Evolutionary conservation across 345 rosid genomes (phyloP), one percentile per base, ranked within the genome.

Genomic region (Moringa oleifera): DNA sequence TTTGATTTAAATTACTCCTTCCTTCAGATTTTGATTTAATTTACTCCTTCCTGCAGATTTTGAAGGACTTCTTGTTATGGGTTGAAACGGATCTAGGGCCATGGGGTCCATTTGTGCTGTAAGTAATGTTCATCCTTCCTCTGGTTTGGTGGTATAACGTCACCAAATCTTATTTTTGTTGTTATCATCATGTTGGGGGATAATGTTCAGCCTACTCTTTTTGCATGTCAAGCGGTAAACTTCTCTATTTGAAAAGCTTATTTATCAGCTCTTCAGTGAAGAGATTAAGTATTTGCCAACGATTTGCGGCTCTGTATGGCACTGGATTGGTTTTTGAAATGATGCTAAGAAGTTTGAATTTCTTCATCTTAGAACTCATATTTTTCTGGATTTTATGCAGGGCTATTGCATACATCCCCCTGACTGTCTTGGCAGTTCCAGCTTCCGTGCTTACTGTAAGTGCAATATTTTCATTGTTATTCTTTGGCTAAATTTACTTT

Each of bases 81-180:
- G 97, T 95, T 75, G 85, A 91, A 24, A 69, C 79, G 71, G 96
- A 95, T 72, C 91, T 95, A 60, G 99, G 99, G 25, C 84, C 91
- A 58, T 95, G 96, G 97, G 99, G 99, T 70, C 99, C 99, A 7
- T 81, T 95, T 31, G 97, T 77, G 20, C 62, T 95, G 99, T 95
- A 80, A 91, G 96, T 81, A 19, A 41, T 22, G 36, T 53, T 53
- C 58, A 65, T 61, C 21, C 8, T 41, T 4, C 17, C 47, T 41
- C 2, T 41, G 16, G 5, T 33, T n/a, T 33, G 5, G 37, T 33
- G 11, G 17, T 41, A 16, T 41, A 41, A 41, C 12, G 33, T 41
- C 1, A 41, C 17, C 13, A 9, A 7, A 16, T 41, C 47, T 7
- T 41, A 41, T 41, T 41, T 41, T 41, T 15, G 12, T 15, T 41